These are phyloP conservation scores for Phytophthora constricta DNA, from an alignment of 352 stramenopile species.

Conservation along the genomic window DNA sequence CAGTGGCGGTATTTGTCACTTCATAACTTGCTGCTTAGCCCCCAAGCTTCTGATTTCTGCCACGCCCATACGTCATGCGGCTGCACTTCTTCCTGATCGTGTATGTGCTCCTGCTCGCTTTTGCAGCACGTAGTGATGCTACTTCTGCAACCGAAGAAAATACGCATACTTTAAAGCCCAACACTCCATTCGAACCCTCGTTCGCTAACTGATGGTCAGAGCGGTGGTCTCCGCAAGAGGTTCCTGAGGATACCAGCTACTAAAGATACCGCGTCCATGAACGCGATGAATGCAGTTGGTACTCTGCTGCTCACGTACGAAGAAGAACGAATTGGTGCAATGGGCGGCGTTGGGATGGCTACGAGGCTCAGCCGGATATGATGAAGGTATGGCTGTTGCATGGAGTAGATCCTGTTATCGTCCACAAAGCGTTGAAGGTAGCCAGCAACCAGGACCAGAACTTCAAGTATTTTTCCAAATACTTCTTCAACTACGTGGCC, in stretches of 20 bases:
- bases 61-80: neutral
- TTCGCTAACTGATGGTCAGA: no score
- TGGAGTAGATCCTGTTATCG: constrained; percentile 10
- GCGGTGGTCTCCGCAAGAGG: neutral
- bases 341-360: neutral
- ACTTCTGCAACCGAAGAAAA: no score
- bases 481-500: constrained; percentile 27
- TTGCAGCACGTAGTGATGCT: no score
- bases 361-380: constrained; percentile 15
- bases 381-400: constrained; percentile 23
- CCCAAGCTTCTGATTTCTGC: neutral
- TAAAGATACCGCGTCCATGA: neutral
- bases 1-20: neutral
- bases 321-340: constrained; percentile 11
- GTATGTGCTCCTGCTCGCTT: neutral
- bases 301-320: neutral
- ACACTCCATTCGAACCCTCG: no score
- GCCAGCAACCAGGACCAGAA: constrained; percentile 10
- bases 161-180: no score
- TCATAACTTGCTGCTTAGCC: neutral
- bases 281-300: neutral
- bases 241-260: neutral
- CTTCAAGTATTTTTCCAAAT: constrained; percentile 31
- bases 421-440: constrained; percentile 21
- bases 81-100: neutral